A percentile compares a stretch with the other conserved stretches of the same genome.
phyloP scores from a whole-genome alignment of 2,329 filamentous ascomycete species.

The Pseudogymnoascus sp. region DNA sequence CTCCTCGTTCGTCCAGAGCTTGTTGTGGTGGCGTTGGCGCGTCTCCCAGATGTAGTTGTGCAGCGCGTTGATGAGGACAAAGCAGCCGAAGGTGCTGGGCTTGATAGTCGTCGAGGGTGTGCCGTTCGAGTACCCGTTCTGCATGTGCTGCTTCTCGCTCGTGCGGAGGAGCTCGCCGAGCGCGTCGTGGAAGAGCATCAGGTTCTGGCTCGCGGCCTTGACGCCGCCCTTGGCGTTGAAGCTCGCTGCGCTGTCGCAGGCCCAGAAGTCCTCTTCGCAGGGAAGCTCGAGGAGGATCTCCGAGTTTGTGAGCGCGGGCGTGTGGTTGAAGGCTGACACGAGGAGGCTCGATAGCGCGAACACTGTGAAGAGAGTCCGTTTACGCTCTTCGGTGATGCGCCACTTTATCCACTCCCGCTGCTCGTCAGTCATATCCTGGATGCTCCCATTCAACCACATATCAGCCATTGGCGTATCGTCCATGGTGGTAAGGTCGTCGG shows the following conservation, averaged over 20 bases:
- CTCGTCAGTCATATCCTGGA: conserved; percentile 41
- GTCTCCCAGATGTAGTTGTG: conserved; percentile 99
- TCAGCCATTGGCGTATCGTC: conserved; percentile 52
- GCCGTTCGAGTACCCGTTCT: conserved; percentile 38
- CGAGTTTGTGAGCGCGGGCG: conserved; percentile 84
- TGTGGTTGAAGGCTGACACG: conserved; percentile 87
- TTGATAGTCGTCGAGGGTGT: conserved; percentile 54
- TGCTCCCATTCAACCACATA: conserved; percentile 39
- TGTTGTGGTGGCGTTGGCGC: conserved; percentile 77
- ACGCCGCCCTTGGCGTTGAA: conserved; percentile 73
- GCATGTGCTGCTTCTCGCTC: conserved; percentile 48
- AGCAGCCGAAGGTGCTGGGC: conserved; percentile 85
- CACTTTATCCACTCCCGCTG: conserved; percentile 79
- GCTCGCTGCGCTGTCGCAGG: conserved; percentile 70
- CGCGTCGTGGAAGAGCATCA: conserved; percentile 72
- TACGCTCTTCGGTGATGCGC: conserved; percentile 83
- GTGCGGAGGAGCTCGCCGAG: conserved; percentile 73
- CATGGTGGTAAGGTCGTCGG: conserved; percentile 35
- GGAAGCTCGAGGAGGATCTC: conserved; percentile 85
- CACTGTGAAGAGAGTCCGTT: conserved; percentile 83
- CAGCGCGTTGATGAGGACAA: conserved; percentile 85
- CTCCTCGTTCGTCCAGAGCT: conserved; percentile 83
- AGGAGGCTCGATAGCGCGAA: conserved; percentile 87
- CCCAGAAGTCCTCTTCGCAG: conserved; percentile 87
- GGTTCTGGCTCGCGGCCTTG: conserved; percentile 58